Evolutionary conservation across 2,329 filamentous ascomycete species (phyloP), one percentile per base, ranked within the genome.

Genomic region (Pyricularia sp.): DNA sequence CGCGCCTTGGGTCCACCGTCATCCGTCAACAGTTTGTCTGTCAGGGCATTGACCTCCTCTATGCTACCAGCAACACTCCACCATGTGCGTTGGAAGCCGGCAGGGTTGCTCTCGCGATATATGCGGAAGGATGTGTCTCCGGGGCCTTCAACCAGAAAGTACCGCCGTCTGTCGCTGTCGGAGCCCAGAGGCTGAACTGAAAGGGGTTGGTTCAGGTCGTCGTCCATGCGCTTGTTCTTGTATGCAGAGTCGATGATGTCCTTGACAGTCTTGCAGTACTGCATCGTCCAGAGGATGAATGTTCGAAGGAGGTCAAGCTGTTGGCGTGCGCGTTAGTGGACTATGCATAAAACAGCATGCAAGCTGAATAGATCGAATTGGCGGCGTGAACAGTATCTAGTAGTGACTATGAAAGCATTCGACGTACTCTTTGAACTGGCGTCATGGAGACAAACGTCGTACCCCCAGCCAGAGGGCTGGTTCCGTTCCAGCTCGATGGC

Each of bases 111-210:
- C 79, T 99, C 95, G 68, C 95, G 87, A 78, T 99, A 99, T 64
- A 99, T 87, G 71, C 95, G 88, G 79, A 99, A 99, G 71, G 91
- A 87, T 3, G 94, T 98, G 78, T 99, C 94, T 74, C 98, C 94
- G 73, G 92, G 87, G 14, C 95, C 95, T 79, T 99, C 95, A 71
- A 99, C 87, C 65, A 99, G 83, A 82, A 91, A 99, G 79, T 98
- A 99, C 70, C 93, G 89, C 69, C 95, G 89, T 82, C 95, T 97
- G 74, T 97, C 90, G 72, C 92, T 92, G 77, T 94, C 91, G 64
- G 85, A 83, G 23, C 92, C 92, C 91, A 91, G 94, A 5, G 90
- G 86, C 77, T 94, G 92, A 66, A 94, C 89, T 1, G 91, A 92
- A 11, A 93, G 81, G 10, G 94, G 91, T 73, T 97, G 93, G 77